Evolutionary conservation across 2,329 filamentous ascomycete species (phyloP), one percentile per base, ranked within the genome.

Genomic region (Claviceps quebecensis): DNA sequence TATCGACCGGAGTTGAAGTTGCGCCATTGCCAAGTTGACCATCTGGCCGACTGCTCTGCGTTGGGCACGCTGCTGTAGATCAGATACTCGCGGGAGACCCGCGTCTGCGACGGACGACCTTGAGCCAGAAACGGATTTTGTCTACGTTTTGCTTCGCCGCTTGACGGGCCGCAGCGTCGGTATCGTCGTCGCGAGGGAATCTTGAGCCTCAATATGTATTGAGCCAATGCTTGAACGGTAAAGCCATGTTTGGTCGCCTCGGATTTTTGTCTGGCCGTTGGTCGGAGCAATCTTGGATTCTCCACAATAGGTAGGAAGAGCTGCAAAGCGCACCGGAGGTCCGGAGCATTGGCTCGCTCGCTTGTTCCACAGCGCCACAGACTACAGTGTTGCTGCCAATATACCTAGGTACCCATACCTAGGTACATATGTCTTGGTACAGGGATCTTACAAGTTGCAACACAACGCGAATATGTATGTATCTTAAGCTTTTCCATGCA

Each of bases 1-100:
- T 48, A 53, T 44, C 49, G 61, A 58, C 58, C 61, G 60, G 53
- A 63, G 57, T 59, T 65, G 64, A 38, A 66, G 52, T 52, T 65
- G 64, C 52, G 63, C 60, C 64, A 67, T 66, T 45, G 60, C 48
- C 47, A 48, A 48, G 22, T 47, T 14, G n/a, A 3, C 5, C 5
- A 49, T 43, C 37, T 48, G 49, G 48, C 53, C 49, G 29, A 45
- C 45, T 47, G 38, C 46, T 49, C 39, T 22, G 29, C 14, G 37
- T 13, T 41, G 26, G 51, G 39, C 45, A 40, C 40, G 40, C 46
- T 16, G 22, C 14, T 34, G 4, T 34, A 34, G 29, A 34, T 34
- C 9, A 38, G 39, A 44, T 16, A 22, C 11, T 19, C 23, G n/a
- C 38, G 17, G 44, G 34, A 43, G 19, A 46, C 41, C 47, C 37